phyloP scores from a whole-genome alignment of 2,329 filamentous ascomycete genomes.

The Blastomyces percursus region DNA sequence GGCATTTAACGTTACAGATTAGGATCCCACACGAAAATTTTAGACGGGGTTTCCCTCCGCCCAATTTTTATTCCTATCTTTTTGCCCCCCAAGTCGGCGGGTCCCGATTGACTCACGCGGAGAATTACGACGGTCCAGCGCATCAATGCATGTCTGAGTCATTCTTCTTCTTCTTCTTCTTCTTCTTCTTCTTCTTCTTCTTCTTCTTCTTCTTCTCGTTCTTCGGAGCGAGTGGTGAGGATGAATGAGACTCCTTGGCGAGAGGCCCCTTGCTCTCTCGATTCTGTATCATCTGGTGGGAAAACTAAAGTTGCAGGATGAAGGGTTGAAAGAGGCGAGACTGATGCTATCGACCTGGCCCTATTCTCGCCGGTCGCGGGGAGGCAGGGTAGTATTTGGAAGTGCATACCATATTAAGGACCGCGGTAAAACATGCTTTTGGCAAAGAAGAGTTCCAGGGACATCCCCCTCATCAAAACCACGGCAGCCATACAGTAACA shows the following conservation, averaged over 20 bases:
- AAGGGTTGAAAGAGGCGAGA: no score
- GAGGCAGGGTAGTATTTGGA: no score
- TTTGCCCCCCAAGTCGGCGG: background rate
- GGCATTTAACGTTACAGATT: no score
- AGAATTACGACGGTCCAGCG: background rate
- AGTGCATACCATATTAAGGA: background rate
- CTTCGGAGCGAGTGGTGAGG: background rate
- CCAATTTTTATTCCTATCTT: background rate
- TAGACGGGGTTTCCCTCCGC: background rate
- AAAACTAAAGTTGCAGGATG: no score
- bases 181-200: background rate
- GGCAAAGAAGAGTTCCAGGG: background rate
- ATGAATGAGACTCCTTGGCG: no score
- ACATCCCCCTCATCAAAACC: background rate
- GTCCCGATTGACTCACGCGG: background rate
- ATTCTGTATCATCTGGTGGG: background rate
- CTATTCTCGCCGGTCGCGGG: background rate
- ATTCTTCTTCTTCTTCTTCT: background rate
- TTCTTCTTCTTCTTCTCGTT: background rate
- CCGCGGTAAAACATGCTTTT: background rate
- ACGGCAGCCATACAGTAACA: background rate
- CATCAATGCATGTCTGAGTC: conserved; percentile 3
- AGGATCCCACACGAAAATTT: background rate
- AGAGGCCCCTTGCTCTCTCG: no score
- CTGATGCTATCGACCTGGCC: no score